Base-by-base conservation (phyloP, 2,329 filamentous ascomycete genomes). In the Botrytis deweyae region DNA sequence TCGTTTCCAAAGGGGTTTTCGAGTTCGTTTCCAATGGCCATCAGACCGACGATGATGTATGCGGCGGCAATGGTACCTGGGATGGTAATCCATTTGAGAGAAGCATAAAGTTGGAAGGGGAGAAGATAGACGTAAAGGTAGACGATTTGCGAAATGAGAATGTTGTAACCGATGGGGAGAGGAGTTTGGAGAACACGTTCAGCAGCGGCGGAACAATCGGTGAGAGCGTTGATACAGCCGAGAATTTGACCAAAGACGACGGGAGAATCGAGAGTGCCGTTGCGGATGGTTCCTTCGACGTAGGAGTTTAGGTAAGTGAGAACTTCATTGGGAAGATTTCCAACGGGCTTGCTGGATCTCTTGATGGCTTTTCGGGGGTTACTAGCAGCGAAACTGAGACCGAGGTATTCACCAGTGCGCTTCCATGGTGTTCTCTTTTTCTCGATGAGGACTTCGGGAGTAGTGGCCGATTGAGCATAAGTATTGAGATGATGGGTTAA, bases 1-100 rank as follows among this genome's bases (percentile, higher is more conserved):
- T 96, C 93, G 76, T 90, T 86, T 73, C 93, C 93, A 81, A 96
- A 96, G 9, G 93, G 93, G 79, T 96, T 94, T 82, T 96, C 93
- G 76, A 96, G 92, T 82, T 96, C 93, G 76, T 89, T 89, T 58
- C 93, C 93, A 78, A 95, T 95, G 76, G 88, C 86, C 6, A 89
- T 87, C 64, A 96, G 89, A 38, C 92, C 92, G 74, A 96, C 88
- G 81, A 96, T 95, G 77, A 96, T 95, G 82, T 95, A 95, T 4
- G 92, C 90, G 4, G 91, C 91, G 6, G 85, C 86, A 25, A 95
- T 84, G 63, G 90, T 91, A 49, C 90, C 93, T 0, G 93, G 93
- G 76, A 96, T 95, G 20, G 93, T 91, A 76, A 94, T 87, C 91
- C 91, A 96, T 12, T 83, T 78, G 1, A 97, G 88, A 4, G 83